Base-by-base conservation (phyloP, 768 basidiomycete genomes). In the Podaxis sp. region DNA sequence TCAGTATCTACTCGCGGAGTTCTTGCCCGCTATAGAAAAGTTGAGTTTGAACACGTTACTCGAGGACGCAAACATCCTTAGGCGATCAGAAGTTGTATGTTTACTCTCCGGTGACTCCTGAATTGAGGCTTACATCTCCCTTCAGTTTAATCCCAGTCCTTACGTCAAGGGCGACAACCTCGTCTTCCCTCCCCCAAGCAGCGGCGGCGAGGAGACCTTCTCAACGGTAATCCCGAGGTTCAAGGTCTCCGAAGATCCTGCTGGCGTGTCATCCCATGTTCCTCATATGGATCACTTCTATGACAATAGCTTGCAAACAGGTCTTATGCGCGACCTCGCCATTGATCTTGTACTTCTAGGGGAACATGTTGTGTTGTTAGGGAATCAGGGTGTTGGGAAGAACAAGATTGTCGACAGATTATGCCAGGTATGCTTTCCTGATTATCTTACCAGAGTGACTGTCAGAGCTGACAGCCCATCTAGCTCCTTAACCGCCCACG, bases 371-470 rank as follows among this genome's bases (percentile, higher is more conserved):
- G 85, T 89, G 4, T 67, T 89, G 9, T 73, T 89, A 1, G 87
- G 87, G 18, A 89, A 89, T 66, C 87, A 88, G 80, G 87, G 87
- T 38, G 87, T 88, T 11, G 87, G 87, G 14, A 88, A 87, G 76
- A 88, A 88, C 68, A 87, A 87, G 71, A 79, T 88, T 47, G 75
- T 88, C 23, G 87, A 88, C 68, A 72, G 84, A 23, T 69, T 86
- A 27, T 87, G 85, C 64, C 84, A 86, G 74, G 83, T 85, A 68
- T 23, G n/a, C 35, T 52, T 18, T 4, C 46, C 23, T 18, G 5
- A 4, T 27, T n/a, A 23, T 14, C 46, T 32, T n/a, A 18, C 32
- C 32, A 32, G 32, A 32, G 7, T 32, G 32, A 32, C 32, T 32
- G 18, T 52, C 1, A 32, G 21, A 46, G 7, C 47, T 4, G 16